Evolutionary conservation across 73 alveolate species (phyloP).

Genomic region (Effrenium voratum): DNA sequence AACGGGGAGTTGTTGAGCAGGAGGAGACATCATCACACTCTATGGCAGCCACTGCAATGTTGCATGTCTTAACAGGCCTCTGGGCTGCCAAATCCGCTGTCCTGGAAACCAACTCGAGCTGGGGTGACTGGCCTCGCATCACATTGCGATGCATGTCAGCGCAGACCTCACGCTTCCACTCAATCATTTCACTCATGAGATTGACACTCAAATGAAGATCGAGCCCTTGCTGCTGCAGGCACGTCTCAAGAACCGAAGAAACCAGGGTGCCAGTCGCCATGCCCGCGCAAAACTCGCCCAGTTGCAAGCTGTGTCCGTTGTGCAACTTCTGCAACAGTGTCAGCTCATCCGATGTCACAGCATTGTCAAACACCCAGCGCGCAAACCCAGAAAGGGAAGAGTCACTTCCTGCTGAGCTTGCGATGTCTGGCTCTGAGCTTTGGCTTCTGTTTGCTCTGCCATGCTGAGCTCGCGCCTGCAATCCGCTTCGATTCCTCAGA

Average conservation of each 20-base stretch:
- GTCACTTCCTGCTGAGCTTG: no score
- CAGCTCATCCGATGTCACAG: no score
- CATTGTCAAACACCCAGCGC: no score
- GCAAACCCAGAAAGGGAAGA: no score
- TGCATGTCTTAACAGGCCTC: not conserved
- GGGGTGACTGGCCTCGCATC: not conserved
- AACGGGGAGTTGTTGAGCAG: not conserved
- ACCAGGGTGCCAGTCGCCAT: not conserved
- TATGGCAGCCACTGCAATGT: not conserved
- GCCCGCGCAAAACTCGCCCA: constrained; percentile 9
- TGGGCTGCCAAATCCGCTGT: not conserved
- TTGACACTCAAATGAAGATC: not conserved
- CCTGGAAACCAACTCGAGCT: not conserved
- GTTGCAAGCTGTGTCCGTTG: no score
- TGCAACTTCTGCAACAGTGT: no score
- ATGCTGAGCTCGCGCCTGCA: no score
- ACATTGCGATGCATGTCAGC: not conserved
- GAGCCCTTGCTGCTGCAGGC: not conserved
- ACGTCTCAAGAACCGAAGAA: not conserved
- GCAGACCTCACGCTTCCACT: not conserved
- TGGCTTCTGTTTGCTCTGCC: no score
- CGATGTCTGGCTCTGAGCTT: no score
- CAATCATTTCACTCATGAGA: not conserved
- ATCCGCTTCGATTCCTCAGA: no score
- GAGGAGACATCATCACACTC: not conserved